Base-by-base conservation (phyloP, 176 grass and related monocot genomes). In the Aegilops longissima region DNA sequence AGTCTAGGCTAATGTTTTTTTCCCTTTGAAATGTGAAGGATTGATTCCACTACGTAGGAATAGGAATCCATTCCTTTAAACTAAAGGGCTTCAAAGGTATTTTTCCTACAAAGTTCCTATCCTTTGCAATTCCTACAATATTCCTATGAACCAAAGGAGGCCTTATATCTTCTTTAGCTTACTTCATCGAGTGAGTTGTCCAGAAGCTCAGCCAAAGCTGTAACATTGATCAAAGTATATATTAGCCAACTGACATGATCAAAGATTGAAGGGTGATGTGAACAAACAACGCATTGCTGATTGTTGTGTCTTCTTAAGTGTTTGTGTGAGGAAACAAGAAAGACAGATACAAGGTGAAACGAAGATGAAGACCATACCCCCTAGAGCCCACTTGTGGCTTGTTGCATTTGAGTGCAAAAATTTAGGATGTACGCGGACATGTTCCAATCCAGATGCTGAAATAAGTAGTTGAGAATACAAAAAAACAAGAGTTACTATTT, bases 401-500 rank as follows among this genome's bases (percentile, higher is more conserved):
- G 97, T 99, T 45, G 97, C 97, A 88, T 99, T 99, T 80, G 97
- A 99, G 90, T 99, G 97, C 76, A 99, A 83, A 87, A 99, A 99
- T 52, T 85, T 96, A 29, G 97, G 97, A 80, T 99, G 97, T 34
- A 99, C 94, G 78, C 97, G 93, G 17, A 96, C 92, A 85, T 94
- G 97, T 81, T 99, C 97, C 85, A 99, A 82, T 75, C 92, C 92
- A 74, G 87, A 68, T 47, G 40, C 90, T 94, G 88, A 98, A 90
- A 85, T 25, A 70, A 51, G 33, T 61, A 21, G 16, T 47, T 74
- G 81, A 83, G 77, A 80, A 80, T 13, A 87, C 14, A 82, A 18
- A 89, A 82, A 75, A 62, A 76, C 5, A 66, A 35, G 36, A 35
- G 36, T 36, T 73, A 21, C 62, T 39, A 81, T 27, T 52, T 52